Evolutionary conservation across 305 asterid species (phyloP), one percentile per base, ranked within the genome.

Genomic region (Plantago rigida): DNA sequence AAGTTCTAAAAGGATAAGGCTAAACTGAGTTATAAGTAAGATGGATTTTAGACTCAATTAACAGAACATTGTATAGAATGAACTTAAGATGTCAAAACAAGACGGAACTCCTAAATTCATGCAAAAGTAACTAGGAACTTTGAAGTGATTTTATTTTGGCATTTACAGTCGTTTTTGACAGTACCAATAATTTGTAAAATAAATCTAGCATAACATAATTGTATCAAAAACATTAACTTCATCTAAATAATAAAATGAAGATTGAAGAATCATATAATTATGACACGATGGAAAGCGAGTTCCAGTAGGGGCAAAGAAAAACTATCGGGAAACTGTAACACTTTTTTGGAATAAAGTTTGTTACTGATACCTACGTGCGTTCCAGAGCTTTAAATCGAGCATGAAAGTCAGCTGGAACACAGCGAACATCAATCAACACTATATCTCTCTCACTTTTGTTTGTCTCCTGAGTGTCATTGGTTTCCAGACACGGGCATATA

Each of bases 381-480:
- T 91, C 98, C 65, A 65, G 83, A 72, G 96, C 98, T 75, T 63
- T 86, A 71, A 82, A 81, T 62, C 98, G 87, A 52, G 95, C 76
- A 79, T 91, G 98, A 77, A 85, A 91, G 80, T 82, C 88, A 64
- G 82, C 60, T 60, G 98, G 90, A 77, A 91, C 89, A 75, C 80
- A 71, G 29, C 73, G 80, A 66, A 83, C 94, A 82, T 91, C 98
- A 64, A 79, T 66, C 74, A 88, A 77, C 81, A 59, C 73, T 56
- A 88, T 72, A 75, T 86, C 96, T 2, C 26, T 22, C 26, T 22
- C 26, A 22, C 26, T 22, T 22, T 22, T 22, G 26, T 22, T 1
- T 22, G 26, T 22, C 68, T 89, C 95, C 62, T 75, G 87, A 56
- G 76, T 31, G 52, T 66, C 63, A 71, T 55, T 59, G 66, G 54